Evolutionary conservation across 768 basidiomycete species (phyloP), one percentile per base, ranked within the genome.

Genomic region (Termitomyces sp.): DNA sequence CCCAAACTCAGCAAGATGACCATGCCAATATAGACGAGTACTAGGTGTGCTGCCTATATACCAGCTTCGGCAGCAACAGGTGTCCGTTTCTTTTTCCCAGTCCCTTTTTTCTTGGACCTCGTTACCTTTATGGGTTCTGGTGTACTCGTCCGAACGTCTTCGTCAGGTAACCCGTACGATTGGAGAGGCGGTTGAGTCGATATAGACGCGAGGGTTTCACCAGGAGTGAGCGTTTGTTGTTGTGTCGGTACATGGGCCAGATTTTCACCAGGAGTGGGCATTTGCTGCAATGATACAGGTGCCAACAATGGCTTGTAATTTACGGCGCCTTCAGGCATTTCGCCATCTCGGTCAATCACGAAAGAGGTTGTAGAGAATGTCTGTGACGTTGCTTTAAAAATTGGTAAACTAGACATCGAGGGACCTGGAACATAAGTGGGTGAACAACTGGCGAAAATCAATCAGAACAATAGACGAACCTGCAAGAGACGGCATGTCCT

Each of bases 111-210:
- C 76, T 88, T 92, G 12, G 81, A 73, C 43, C 88, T 79, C 3
- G 80, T 82, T 47, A 92, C 90, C 66, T 85, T 88, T 68, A 92
- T 90, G 1, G 89, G 82, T 44, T 90, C 86, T 16, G 81, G 82
- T 0, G 84, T 78, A 40, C 77, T 78, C 24, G 82, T 72, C 26
- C 76, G 70, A 18, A 77, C 77, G 32, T 63, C 64, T 13, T 81
- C 81, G 2, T 74, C 77, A 2, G 75, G 67, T 4, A 77, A 75
- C 48, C 85, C 84, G 61, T 87, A 87, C 26, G 77, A 75, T 5
- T 77, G 83, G 35, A 73, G 69, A 1, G 71, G 69, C 51, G 74
- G 63, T 51, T 71, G 68, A 26, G 76, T 64, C 4, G 76, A 72
- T 14, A 77, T 73, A 32, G 72, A 73, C 43, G 69, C 56, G 47